Evolutionary conservation across 495 filamentous ascomycete genomes (phyloP).

Genomic region (Neurospora sp.): DNA sequence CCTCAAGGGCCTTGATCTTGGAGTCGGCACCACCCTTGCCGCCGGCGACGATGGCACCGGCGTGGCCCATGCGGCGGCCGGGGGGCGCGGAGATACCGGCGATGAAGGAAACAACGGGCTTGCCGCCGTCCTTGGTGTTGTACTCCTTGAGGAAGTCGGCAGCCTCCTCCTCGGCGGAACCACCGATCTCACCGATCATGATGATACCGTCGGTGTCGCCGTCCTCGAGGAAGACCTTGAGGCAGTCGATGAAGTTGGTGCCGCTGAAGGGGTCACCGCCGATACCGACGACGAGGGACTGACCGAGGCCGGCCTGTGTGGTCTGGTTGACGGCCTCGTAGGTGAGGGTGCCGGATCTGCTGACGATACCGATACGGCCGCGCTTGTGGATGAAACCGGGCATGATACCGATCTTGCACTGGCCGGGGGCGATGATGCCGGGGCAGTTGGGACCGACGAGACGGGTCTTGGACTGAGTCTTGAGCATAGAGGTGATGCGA

Average conservation of each 20-base stretch:
- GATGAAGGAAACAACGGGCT: slow-evolving; percentile 96
- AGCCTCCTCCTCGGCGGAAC: slow-evolving; percentile 92
- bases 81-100: slow-evolving; percentile 95
- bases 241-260: slow-evolving; percentile 99
- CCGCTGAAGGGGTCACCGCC: slow-evolving; percentile 98
- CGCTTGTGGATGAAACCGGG: slow-evolving; percentile 99
- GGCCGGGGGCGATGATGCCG: slow-evolving; percentile 91
- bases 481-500: slow-evolving; percentile 94
- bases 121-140: slow-evolving; percentile 72
- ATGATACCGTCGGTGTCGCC: slow-evolving; percentile 97
- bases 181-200: slow-evolving; percentile 99
- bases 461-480: slow-evolving; percentile 93
- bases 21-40: slow-evolving; percentile 96
- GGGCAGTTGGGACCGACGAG: slow-evolving; percentile 97
- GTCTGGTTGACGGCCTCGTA: slow-evolving; percentile 99
- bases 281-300: slow-evolving; percentile 97
- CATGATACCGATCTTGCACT: slow-evolving; percentile 99
- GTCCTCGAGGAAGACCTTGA: slow-evolving; percentile 93
- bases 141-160: slow-evolving; percentile 85
- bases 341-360: slow-evolving; percentile 92
- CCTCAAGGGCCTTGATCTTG: slow-evolving; percentile 91
- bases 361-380: slow-evolving; percentile 96
- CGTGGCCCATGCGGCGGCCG: slow-evolving; percentile 95
- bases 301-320: slow-evolving; percentile 88
- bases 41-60: slow-evolving; percentile 92